phyloP scores from a whole-genome alignment of 306 rosid species.

The Dicorynia guianensis region DNA sequence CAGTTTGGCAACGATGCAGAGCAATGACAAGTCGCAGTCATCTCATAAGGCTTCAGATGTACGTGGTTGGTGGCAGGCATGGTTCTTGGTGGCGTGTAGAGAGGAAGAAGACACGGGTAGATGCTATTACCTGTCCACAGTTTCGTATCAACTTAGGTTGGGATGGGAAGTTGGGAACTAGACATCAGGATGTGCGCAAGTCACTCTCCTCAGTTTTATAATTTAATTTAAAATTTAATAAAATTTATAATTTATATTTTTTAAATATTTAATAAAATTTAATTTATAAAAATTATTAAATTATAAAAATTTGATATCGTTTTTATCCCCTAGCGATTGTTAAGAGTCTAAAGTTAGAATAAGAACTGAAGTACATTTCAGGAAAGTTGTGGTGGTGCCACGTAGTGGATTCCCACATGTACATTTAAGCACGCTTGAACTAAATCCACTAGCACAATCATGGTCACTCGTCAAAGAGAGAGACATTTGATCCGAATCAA shows the following conservation, averaged over 20 bases:
- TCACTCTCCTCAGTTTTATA: not conserved
- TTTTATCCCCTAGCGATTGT: too few relatives aligned
- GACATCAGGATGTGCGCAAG: not conserved
- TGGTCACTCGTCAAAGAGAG: slow-evolving; percentile 15
- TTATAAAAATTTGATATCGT: too few relatives aligned
- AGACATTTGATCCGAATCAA: not conserved
- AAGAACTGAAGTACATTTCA: too few relatives aligned
- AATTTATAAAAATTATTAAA: too few relatives aligned
- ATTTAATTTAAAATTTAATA: too few relatives aligned
- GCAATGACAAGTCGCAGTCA: not conserved
- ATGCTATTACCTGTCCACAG: not conserved
- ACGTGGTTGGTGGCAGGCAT: not conserved
- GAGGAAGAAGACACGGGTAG: not conserved
- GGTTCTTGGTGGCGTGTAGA: not conserved
- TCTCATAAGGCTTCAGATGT: not conserved
- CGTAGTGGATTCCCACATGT: not conserved
- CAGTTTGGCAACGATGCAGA: not conserved
- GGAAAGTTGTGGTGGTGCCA: too few relatives aligned
- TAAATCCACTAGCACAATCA: not conserved
- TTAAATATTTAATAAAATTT: too few relatives aligned
- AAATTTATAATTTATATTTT: too few relatives aligned
- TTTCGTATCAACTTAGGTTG: not conserved
- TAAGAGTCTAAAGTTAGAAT: too few relatives aligned
- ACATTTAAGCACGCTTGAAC: not conserved
- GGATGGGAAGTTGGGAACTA: too few relatives aligned